Base-by-base conservation (phyloP, 2,329 filamentous ascomycete genomes). In the Ceratocystiopsis brevicomis region DNA sequence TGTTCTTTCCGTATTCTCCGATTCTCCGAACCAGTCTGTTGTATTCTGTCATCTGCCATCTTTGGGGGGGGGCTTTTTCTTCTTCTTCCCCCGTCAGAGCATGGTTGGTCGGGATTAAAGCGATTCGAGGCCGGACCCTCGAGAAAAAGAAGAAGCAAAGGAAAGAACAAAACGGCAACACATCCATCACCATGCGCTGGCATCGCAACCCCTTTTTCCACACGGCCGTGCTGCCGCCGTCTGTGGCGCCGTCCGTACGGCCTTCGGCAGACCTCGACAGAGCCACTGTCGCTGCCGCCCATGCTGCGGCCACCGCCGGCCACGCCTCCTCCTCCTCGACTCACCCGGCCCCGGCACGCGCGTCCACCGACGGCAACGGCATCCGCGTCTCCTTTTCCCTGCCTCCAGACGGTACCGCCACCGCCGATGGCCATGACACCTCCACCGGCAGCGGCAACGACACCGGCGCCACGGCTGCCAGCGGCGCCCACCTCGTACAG, bases 171-270 rank as follows among this genome's bases (percentile, higher is more conserved):
- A 21, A 21, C 19, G 6, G 6, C 35, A 37, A 13, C 35, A 37
- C 16, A 6, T 15, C 11, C 35, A 17, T 14, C 18, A 11, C 18
- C 40, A 52, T 52, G 50, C 48, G 44, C 39, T 52, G 50, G 50
- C 47, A 51, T 38, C 46, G 49, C 11, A 52, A 52, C 34, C 50
- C 49, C 43, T 50, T 52, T 18, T 52, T 50, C 45, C 45, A 52
- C 40, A 48, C 50, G 40, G 44, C 47, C 11, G 50, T 49, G 40
- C 47, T 49, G 44, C 49, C 48, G 45, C 47, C 49, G 16, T 50
- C 49, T 0, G 49, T 48, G 14, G 48, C 47, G 6, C 49, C 49
- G 33, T 49, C 49, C 3, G 42, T 43, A 8, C 48, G 48, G 35
- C 47, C 45, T 15, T 51, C 50, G 3, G 44, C 45, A 4, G 48